Evolutionary conservation across 805 yeast species (phyloP).

Genomic region (Tetrapisispora phaffii): DNA sequence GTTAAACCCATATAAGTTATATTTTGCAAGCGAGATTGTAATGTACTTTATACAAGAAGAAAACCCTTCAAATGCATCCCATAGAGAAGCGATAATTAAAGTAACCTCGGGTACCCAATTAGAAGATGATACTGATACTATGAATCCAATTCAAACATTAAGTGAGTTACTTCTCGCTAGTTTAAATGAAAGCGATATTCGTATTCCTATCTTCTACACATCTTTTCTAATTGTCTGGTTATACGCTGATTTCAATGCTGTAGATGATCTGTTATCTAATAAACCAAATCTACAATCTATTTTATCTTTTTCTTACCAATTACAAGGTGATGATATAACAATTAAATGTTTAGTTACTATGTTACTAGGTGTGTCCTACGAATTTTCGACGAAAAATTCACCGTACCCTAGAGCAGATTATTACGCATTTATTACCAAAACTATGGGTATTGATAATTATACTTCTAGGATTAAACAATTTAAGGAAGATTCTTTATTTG

Average conservation of each 20-base stretch:
- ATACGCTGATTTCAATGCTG: constrained; percentile 67
- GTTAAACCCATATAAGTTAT: constrained; percentile 75
- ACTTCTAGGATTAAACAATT: constrained; percentile 64
- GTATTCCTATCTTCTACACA: constrained; percentile 68
- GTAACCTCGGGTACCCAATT: constrained; percentile 14
- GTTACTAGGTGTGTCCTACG: constrained; percentile 69
- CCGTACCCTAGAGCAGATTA: constrained; percentile 53
- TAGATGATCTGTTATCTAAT: constrained; percentile 64
- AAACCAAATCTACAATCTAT: constrained; percentile 56
- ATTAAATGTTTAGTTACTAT: constrained; percentile 66
- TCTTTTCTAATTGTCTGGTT: constrained; percentile 69
- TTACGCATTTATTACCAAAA: constrained; percentile 50
- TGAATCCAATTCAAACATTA: constrained; percentile 63
- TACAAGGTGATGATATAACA: constrained; percentile 41
- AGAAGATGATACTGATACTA: constrained; percentile 42
- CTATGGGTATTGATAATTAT: constrained; percentile 77
- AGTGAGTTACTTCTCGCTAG: constrained; percentile 64
- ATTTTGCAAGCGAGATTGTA: constrained; percentile 70
- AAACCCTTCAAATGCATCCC: constrained; percentile 39
- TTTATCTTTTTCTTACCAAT: constrained; percentile 50
- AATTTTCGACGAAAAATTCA: constrained; percentile 53
- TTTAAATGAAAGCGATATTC: constrained; percentile 53
- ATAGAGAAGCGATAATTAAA: constrained; percentile 46
- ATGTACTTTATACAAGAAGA: constrained; percentile 41
- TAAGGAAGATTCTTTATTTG: constrained; percentile 46